A percentile compares a stretch with the other conserved stretches of the same genome.
Evolutionary conservation across 2,329 filamentous ascomycete species (phyloP).

Genomic region (Pseudogymnoascus sp.): DNA sequence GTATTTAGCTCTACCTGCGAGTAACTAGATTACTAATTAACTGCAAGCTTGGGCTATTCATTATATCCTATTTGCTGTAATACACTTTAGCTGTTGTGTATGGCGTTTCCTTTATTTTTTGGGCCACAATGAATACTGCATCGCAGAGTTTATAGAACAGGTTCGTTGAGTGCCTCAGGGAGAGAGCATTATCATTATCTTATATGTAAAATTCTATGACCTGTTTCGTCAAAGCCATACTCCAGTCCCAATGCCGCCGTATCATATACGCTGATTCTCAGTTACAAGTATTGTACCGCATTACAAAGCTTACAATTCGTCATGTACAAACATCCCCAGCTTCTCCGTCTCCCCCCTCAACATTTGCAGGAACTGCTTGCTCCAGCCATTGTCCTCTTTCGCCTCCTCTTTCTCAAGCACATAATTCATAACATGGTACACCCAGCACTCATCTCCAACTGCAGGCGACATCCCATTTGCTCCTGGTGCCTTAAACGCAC

Average conservation of each 20-base stretch:
- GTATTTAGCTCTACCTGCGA: too few species aligned
- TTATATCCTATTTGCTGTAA: too few species aligned
- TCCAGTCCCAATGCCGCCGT: not conserved
- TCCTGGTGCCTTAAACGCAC: conserved; percentile 23
- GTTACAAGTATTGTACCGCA: not conserved
- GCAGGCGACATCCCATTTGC: conserved; percentile 16
- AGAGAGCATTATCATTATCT: conserved; percentile 7
- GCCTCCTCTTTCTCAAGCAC: conserved; percentile 4
- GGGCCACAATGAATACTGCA: too few species aligned
- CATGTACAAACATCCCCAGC: conserved; percentile 8
- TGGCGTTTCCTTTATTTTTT: too few species aligned
- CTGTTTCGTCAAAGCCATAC: not conserved
- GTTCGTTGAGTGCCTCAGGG: not conserved
- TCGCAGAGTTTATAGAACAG: too few species aligned
- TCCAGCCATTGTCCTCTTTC: conserved; percentile 2
- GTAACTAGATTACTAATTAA: too few species aligned
- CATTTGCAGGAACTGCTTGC: conserved; percentile 1
- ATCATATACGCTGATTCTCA: conserved; percentile 4
- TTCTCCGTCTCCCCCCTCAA: conserved; percentile 7
- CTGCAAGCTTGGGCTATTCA: too few species aligned
- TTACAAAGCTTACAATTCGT: conserved; percentile 2
- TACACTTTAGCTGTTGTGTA: too few species aligned
- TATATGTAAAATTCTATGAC: not conserved
- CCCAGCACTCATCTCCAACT: conserved; percentile 48
- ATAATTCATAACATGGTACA: conserved; percentile 38